These are phyloP conservation scores for Ustilago cynodontis DNA, from an alignment of 1,284 basidiomycete species.

Conservation along the genomic window DNA sequence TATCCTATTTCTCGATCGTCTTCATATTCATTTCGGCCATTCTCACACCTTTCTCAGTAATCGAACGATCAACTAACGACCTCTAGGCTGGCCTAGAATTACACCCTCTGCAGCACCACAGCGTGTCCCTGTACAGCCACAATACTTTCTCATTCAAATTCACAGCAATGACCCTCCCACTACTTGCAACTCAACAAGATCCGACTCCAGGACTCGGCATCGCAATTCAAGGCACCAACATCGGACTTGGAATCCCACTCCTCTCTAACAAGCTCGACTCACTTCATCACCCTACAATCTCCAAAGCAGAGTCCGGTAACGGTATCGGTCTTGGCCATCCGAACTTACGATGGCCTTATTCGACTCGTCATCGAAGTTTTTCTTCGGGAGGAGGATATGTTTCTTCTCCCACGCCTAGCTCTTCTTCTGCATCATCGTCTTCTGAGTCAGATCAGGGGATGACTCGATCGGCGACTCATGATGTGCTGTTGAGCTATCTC, in stretches of 20 bases:
- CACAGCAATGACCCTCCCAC: background rate
- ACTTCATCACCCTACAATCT: background rate
- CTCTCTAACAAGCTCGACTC: conserved; percentile 87
- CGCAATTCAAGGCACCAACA: conserved; percentile 20
- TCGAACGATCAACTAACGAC: background rate
- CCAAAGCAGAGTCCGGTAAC: background rate
- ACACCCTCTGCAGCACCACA: background rate
- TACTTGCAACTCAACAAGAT: background rate
- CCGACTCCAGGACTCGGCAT: conserved; percentile 3
- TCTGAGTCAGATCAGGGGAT: background rate
- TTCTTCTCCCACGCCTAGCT: conserved; percentile 23
- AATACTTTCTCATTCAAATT: background rate
- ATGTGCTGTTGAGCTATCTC: conserved; percentile 32
- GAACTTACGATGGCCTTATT: conserved; percentile 34
- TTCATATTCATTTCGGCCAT: background rate
- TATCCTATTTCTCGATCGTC: background rate
- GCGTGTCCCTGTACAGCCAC: background rate
- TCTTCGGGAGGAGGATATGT: conserved; percentile 13
- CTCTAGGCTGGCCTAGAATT: conserved; percentile 28
- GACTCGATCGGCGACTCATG: conserved; percentile 23
- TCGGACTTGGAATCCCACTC: conserved; percentile 73
- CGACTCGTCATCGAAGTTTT: conserved; percentile 21
- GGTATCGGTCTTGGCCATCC: conserved; percentile 76
- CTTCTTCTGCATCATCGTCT: conserved; percentile 14
- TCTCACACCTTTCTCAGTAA: background rate